phyloP scores from a whole-genome alignment of 202 grass and related monocot species.

The Digitaria exilis region DNA sequence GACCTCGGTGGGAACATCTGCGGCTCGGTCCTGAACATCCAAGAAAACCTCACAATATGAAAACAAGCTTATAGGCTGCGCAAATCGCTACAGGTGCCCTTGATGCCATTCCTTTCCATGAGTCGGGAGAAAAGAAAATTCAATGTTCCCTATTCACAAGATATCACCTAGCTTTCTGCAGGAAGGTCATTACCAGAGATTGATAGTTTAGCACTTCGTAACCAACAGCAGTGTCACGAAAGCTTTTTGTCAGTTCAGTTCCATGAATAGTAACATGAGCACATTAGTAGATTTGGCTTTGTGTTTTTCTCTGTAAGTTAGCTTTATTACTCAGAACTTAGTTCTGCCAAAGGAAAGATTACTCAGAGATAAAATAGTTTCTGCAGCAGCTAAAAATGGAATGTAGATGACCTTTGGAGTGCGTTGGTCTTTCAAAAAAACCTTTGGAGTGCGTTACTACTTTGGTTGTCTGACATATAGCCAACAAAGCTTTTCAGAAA shows the following conservation, averaged over 20 bases:
- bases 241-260: neutral
- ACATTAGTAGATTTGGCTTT: neutral
- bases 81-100: neutral
- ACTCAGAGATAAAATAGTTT: neutral
- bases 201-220: neutral
- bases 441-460: neutral
- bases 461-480: neutral
- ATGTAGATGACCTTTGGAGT: neutral
- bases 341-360: neutral
- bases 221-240: neutral
- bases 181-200: neutral
- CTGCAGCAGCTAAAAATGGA: neutral
- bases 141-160: neutral
- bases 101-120: neutral
- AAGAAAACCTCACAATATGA: slow-evolving; percentile 84
- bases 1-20: slow-evolving; percentile 76
- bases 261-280: neutral
- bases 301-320: neutral
- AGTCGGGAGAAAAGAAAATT: slow-evolving; percentile 4
- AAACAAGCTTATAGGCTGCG: neutral
- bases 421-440: no score
- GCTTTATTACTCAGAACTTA: neutral
- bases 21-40: slow-evolving; percentile 56
- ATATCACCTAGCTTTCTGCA: neutral
- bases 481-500: neutral